Base-by-base conservation (phyloP, 371 early-diverging fungal genomes). In the Nematocida parisii region DNA sequence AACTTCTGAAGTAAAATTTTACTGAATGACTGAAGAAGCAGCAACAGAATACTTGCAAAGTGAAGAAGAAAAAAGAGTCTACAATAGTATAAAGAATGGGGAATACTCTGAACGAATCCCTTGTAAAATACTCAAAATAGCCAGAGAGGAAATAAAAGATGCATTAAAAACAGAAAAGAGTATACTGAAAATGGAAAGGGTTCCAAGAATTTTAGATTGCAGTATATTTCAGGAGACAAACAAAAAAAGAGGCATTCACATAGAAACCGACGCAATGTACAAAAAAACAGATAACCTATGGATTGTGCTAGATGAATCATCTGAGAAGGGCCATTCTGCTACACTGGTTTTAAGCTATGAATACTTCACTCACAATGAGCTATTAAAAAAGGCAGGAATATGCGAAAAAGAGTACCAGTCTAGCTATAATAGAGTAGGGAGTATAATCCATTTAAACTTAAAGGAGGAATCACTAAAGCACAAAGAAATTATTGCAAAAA, bases 401-500 rank as follows among this genome's bases (percentile, higher is more conserved):
- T 24, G 11, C 9, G 73, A 77, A 20, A 66, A 52, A 9, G 68
- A 82, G 50, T 62, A 66, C n/a, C 83, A 82, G 33, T 60, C 72
- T 13, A 83, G 81, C 15, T 85, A 71, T 83, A 84, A 87, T 58
- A 72, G 72, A n/a, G 74, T 87, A 47, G 88, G 88, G 2, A 54
- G 71, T 40, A 85, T 87, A 60, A 64, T 85, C 13, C 88, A 87
- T 71, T 66, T 87, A 27, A 87, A 87, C 77, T 60, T 87, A 58
- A 85, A 75, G 33, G 83, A 83, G 20, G 84, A 84, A 27, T 73
- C 80, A 39, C 61, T 85, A 6, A 45, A 42, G 20, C 83, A 86
- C 81, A 85, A 85, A 72, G 62, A 83, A 54, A 56, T 84, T 18
- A 86, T 87, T 47, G 85, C 85, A 22, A 72, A 56, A 47, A 75